Evolutionary conservation across 495 filamentous ascomycete genomes (phyloP).

Genomic region (Lasiosphaeria miniovina): DNA sequence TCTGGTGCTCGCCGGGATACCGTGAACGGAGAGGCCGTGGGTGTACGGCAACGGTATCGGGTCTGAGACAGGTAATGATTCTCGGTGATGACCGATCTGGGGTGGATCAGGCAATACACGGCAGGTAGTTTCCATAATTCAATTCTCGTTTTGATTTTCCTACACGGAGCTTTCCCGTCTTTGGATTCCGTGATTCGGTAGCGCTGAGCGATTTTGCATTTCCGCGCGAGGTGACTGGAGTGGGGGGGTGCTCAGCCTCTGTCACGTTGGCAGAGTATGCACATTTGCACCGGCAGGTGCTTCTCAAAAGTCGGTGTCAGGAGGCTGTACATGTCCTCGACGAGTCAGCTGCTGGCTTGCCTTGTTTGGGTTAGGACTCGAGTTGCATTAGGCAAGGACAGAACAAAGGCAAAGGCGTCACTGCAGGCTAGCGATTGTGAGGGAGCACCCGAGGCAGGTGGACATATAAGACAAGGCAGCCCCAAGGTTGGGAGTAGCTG

Average conservation of each 20-base stretch:
- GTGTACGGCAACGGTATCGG: background rate
- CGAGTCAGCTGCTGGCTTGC: slow-evolving; percentile 12
- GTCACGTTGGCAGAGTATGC: background rate
- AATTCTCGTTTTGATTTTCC: slow-evolving; percentile 19
- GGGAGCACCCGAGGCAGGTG: background rate
- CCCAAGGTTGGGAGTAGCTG: background rate
- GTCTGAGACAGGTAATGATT: slow-evolving; percentile 1
- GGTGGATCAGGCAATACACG: slow-evolving; percentile 16
- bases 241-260: slow-evolving; percentile 16
- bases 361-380: slow-evolving; percentile 9
- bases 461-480: background rate
- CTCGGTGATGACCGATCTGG: slow-evolving; percentile 12
- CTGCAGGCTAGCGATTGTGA: background rate
- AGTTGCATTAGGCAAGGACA: background rate
- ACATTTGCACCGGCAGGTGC: background rate
- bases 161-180: background rate
- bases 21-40: background rate
- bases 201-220: background rate
- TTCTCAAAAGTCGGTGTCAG: slow-evolving; percentile 18
- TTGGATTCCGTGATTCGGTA: slow-evolving; percentile 3
- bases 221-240: slow-evolving; percentile 3
- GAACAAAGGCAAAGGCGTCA: background rate
- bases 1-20: no score
- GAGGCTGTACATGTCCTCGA: slow-evolving; percentile 17
- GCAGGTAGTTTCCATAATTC: slow-evolving; percentile 30